Base-by-base conservation (phyloP, 2,329 filamentous ascomycete genomes). In the Calonectria hongkongensis region DNA sequence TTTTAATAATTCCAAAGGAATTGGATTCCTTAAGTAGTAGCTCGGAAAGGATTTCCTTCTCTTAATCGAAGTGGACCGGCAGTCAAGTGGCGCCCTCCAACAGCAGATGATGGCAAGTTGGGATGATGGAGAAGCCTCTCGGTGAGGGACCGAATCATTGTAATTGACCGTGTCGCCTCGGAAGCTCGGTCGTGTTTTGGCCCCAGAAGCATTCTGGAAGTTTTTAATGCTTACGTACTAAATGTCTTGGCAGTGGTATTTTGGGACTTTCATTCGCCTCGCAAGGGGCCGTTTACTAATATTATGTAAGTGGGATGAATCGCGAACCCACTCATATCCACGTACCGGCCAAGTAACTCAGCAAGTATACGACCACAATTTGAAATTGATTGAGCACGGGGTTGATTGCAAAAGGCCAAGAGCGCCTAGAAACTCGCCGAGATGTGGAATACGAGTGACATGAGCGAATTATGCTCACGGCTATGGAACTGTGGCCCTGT, bases 211-310 rank as follows among this genome's bases (percentile, higher is more conserved):
- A n/a, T 41, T 60, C 33, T 60, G 21, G 33, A 41, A 18, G 36
- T 60, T 60, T 60, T 60, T 60, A 60, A 60, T 60, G 36, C 54
- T 60, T 60, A 60, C 54, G 54, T 60, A 60, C 33, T 41, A 28
- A 60, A 27, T 60, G 6, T 60, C 54, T 60, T 60, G 54, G 54
- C 54, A 7, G 33, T 41, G 54, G 10, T 15, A 27, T 41, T 60
- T 60, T 60, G 36, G 33, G 33, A 36, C 2, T 15, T 15, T 60
- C 54, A 60, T 60, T 60, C 54, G 54, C 21, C 54, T 60, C 33
- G 15, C 25, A 28, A 39, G 36, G 54, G 54, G 16, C 54, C 33
- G 33, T 60, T 60, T 60, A 39, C n/a, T 60, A 60, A 60, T 60
- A 60, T 60, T 60, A 60, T 60, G 54, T 60, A 60, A 60, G 33